Evolutionary conservation across 2,329 filamentous ascomycete genomes (phyloP).

Genomic region (Cercospora sojina): DNA sequence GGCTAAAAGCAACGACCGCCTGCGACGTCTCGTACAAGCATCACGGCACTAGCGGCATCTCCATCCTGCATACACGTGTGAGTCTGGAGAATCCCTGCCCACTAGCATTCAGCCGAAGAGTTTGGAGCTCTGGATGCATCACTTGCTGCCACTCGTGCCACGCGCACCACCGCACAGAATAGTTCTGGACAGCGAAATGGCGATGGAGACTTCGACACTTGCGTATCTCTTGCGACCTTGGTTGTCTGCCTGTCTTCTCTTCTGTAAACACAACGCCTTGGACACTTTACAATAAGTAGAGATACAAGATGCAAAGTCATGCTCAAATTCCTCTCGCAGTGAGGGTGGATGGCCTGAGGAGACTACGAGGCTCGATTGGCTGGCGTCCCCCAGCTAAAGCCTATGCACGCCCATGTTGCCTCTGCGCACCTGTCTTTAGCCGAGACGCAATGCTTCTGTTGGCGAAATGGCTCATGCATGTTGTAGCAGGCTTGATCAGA

Average conservation of each 20-base stretch:
- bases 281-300: too few relatives aligned
- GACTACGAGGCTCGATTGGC: not conserved
- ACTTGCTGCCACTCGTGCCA: not conserved
- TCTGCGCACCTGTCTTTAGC: constrained; percentile 8
- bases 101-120: constrained; percentile 15
- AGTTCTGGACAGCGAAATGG: too few relatives aligned
- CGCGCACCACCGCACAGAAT: not conserved
- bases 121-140: not conserved
- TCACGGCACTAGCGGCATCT: constrained; percentile 5
- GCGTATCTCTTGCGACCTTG: too few relatives aligned
- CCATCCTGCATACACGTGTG: constrained; percentile 5
- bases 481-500: not conserved
- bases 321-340: too few relatives aligned
- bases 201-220: too few relatives aligned
- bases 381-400: not conserved
- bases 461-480: constrained; percentile 5
- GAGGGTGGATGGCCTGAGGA: not conserved
- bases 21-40: not conserved
- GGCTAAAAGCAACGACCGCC: constrained; percentile 1
- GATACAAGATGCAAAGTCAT: too few relatives aligned
- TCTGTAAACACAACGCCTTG: too few relatives aligned
- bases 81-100: constrained; percentile 16
- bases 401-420: not conserved
- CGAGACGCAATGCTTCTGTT: not conserved
- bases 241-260: too few relatives aligned